Evolutionary conservation across 2,329 filamentous ascomycete genomes (phyloP), one percentile per base, ranked within the genome.

Genomic region (Fusarium torulosum): DNA sequence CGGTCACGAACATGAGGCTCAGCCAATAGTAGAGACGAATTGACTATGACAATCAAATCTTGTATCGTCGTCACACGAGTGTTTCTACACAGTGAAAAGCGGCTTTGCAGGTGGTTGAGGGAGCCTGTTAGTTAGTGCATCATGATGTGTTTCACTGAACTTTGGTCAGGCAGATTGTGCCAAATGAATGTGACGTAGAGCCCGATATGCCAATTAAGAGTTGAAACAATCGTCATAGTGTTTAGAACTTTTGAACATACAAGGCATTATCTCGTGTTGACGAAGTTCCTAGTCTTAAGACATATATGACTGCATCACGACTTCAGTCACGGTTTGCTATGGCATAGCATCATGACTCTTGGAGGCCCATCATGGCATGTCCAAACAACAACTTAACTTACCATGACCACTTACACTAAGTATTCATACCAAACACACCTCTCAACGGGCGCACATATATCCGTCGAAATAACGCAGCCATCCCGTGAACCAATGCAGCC

Each of bases 401-500:
- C 11, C 27, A 29, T 29, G 27, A 13, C 27, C 10, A 29, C 10
- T 29, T 29, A 29, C 27, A 29, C n/a, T 35, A 3, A 25, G 8
- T 25, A 25, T 25, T 31, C 23, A 14, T 20, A 17, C 10, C 14
- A 38, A 11, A 31, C 21, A n/a, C 33, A 27, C 47, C 47, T 50
- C 29, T 40, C 35, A 17, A 27, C 52, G 14, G 51, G 47, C 23
- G 40, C 41, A 40, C 49, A 23, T 25, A 21, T n/a, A 56, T 25
- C 44, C 14, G 17, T 15, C 19, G 49, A 44, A 21, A 33, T 41
- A 56, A 29, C 11, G 27, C 27, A 29, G 27, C 27, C 27, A 29
- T 13, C 9, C 27, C 27, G 27, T 29, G 27, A 29, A 29, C 10
- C 27, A 29, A 67, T 63, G 29, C 63, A 57, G 43, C 58, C 57